Conservation (phyloP, 1,284 basidiomycete species). For the Apiotrichum domesticum region DNA sequence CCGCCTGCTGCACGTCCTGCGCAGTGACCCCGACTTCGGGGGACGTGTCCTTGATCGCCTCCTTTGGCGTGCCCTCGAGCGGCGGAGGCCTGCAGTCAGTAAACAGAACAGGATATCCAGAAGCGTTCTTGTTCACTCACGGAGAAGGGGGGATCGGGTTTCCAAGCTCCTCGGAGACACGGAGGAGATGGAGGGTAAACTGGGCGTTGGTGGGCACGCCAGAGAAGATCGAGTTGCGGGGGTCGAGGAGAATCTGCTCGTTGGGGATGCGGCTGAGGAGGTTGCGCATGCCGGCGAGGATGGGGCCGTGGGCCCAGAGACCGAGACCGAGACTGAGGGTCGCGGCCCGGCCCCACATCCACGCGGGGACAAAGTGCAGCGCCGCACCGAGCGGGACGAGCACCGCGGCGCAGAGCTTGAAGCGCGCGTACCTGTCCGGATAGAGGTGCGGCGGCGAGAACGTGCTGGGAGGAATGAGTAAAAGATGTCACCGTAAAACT, state of each 20-base stretch:
- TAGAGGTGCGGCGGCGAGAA: slow-evolving; percentile 45
- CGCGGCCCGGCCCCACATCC: slow-evolving; percentile 48
- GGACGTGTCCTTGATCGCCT: neutral
- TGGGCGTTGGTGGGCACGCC: slow-evolving; percentile 57
- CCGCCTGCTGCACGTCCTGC: too few relatives aligned
- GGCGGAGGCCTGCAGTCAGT: neutral
- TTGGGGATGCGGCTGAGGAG: neutral
- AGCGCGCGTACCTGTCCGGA: slow-evolving; percentile 43
- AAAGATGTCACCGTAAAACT: slow-evolving; percentile 8
- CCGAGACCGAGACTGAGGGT: slow-evolving; percentile 51
- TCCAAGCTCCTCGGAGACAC: slow-evolving; percentile 49
- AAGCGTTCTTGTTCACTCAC: neutral
- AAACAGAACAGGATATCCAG: too few relatives aligned
- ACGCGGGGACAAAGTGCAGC: slow-evolving; percentile 48
- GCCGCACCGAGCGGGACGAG: slow-evolving; percentile 43
- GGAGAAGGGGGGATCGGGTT: slow-evolving; percentile 44
- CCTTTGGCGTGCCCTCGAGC: neutral
- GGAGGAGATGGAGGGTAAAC: slow-evolving; percentile 53
- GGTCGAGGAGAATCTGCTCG: slow-evolving; percentile 19
- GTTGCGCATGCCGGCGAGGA: neutral
- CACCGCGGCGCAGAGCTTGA: slow-evolving; percentile 45
- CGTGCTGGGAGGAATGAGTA: slow-evolving; percentile 24
- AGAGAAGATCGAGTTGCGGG: slow-evolving; percentile 48
- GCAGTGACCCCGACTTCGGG: neutral
- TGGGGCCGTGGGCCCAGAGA: slow-evolving; percentile 49